Conservation (phyloP, 2,329 filamentous ascomycete genomes). For the Diatrype stigma region DNA sequence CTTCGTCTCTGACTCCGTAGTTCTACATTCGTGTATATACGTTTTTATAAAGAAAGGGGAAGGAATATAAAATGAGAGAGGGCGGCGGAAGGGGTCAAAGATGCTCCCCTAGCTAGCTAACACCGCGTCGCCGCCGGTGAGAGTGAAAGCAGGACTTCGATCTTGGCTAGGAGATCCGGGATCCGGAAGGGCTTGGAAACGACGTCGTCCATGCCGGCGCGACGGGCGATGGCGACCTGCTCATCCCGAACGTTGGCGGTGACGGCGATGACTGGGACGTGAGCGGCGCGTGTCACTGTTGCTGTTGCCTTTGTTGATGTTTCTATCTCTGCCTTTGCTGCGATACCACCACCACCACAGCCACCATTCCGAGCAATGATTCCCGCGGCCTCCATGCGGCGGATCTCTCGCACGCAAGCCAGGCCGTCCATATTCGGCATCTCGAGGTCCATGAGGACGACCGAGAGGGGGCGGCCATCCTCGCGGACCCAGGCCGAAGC, state of each 20-base stretch:
- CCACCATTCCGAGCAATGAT: conserved; percentile 18
- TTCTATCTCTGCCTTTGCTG: no score
- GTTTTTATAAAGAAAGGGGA: no score
- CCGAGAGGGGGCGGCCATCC: conserved; percentile 11
- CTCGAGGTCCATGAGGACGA: conserved; percentile 24
- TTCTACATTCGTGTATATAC: not conserved
- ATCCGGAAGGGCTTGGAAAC: conserved; percentile 56
- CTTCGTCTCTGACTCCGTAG: no score
- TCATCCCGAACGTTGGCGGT: conserved; percentile 42
- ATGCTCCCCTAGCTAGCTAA: no score
- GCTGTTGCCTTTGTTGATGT: no score
- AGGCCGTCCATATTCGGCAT: conserved; percentile 29
- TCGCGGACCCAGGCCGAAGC: conserved; percentile 9
- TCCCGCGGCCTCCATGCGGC: conserved; percentile 33
- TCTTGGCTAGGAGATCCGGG: conserved; percentile 39
- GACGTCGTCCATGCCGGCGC: conserved; percentile 45
- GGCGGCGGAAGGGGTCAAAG: no score
- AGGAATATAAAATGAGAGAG: no score
- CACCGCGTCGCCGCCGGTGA: conserved; percentile 2
- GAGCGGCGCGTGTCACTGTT: conserved; percentile 6
- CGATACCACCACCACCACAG: not conserved
- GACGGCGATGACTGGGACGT: conserved; percentile 43
- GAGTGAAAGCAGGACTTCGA: conserved; percentile 30
- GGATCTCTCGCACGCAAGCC: conserved; percentile 36
- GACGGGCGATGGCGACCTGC: conserved; percentile 33